Evolutionary conservation across 2,329 filamentous ascomycete species (phyloP).

Genomic region (Diplodia mutila): DNA sequence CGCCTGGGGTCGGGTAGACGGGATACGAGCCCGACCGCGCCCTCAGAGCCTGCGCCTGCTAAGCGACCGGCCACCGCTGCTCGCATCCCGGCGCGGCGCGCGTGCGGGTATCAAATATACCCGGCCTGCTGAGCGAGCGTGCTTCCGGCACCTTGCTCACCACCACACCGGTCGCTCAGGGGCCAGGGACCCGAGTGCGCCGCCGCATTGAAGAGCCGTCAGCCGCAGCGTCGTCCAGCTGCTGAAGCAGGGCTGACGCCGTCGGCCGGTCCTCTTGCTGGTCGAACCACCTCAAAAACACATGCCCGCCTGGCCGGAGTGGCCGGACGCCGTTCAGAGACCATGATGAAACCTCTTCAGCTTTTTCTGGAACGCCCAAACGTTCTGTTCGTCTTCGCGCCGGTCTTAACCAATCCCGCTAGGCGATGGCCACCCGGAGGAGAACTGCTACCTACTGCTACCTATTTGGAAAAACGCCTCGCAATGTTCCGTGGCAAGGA

Average conservation of each 20-base stretch:
- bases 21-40: neutral
- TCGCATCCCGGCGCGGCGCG: constrained; percentile 10
- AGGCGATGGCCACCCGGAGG: constrained; percentile 16
- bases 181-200: neutral
- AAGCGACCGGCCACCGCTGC: constrained; percentile 14
- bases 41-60: constrained; percentile 8
- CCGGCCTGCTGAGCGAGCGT: constrained; percentile 9
- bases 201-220: constrained; percentile 15
- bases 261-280: constrained; percentile 7
- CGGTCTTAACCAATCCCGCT: constrained; percentile 14
- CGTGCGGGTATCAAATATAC: constrained; percentile 17
- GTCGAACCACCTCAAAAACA: constrained; percentile 12
- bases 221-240: constrained; percentile 4
- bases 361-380: constrained; percentile 14
- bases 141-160: neutral
- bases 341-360: constrained; percentile 9
- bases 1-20: constrained; percentile 6
- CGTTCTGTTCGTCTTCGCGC: constrained; percentile 18
- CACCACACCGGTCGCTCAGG: constrained; percentile 7
- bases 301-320: neutral
- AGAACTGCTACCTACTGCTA: constrained; percentile 25
- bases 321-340: constrained; percentile 10
- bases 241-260: constrained; percentile 4
- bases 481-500: constrained; percentile 18
- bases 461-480: constrained; percentile 22